These are phyloP conservation scores for Microstegium vimineum DNA, from an alignment of 176 grass and related monocot species.

Conservation along the genomic window DNA sequence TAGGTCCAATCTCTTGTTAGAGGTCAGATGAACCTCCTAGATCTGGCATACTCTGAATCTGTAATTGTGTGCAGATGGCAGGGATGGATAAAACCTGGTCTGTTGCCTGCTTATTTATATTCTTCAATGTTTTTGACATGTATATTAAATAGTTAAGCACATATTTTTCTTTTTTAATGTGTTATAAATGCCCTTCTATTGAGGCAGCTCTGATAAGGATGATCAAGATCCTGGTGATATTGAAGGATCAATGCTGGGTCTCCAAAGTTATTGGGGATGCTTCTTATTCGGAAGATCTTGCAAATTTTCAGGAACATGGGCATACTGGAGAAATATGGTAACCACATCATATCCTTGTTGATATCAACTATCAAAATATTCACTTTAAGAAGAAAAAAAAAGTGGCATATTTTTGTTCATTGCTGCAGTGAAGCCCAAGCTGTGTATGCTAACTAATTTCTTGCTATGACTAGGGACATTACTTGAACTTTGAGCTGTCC, in stretches of 20 bases:
- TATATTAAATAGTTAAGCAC: not conserved
- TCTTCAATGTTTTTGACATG: not conserved
- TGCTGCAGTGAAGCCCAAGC: not conserved
- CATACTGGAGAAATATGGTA: constrained; percentile 95
- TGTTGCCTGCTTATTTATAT: constrained; percentile 1
- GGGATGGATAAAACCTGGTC: not conserved
- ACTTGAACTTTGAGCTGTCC: not conserved
- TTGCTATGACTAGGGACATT: not conserved
- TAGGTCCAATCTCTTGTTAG: not conserved
- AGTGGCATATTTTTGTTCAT: not conserved
- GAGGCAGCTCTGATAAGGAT: constrained; percentile 79
- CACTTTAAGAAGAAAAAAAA: not conserved
- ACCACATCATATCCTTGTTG: not conserved
- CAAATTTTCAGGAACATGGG: constrained; percentile 86
- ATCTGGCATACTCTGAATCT: not conserved
- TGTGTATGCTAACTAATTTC: not conserved
- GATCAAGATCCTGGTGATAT: constrained; percentile 59
- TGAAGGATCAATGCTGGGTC: constrained; percentile 81
- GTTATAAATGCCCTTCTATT: constrained; percentile 14
- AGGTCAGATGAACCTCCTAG: not conserved
- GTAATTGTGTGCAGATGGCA: not conserved
- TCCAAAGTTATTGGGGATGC: constrained; percentile 96
- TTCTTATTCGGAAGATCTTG: constrained; percentile 90
- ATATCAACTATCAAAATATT: not conserved
- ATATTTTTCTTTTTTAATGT: not conserved